Conservation (phyloP, 2,329 filamentous ascomycete species). For the Aureobasidium melanogenum region DNA sequence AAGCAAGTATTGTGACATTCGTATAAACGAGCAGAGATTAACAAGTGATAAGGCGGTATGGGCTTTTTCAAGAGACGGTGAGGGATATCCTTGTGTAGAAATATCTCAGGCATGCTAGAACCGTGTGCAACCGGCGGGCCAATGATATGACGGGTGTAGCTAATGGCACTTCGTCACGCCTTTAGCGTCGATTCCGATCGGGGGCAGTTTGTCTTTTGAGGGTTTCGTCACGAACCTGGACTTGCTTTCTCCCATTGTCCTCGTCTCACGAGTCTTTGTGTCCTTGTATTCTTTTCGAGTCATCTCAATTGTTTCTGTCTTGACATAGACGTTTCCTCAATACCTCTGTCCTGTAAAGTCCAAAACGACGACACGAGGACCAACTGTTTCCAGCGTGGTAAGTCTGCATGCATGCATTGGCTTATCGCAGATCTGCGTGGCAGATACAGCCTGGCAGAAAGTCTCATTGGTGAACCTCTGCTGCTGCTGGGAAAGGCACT, state of each 20-base stretch:
- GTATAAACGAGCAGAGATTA: not conserved
- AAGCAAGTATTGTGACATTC: not conserved
- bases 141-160: slow-evolving; percentile 7
- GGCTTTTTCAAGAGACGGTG: not conserved
- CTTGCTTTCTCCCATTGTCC: not conserved
- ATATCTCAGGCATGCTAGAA: not conserved
- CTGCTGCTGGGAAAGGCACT: slow-evolving; percentile 5
- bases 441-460: not conserved
- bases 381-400: slow-evolving; percentile 4
- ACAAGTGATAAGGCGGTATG: not conserved
- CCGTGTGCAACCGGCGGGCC: not conserved
- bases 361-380: not conserved
- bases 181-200: slow-evolving; percentile 10
- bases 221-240: slow-evolving; percentile 5
- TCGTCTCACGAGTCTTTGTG: slow-evolving; percentile 9
- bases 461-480: not conserved
- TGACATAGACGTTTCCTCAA: not conserved
- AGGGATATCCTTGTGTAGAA: not conserved
- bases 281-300: not conserved
- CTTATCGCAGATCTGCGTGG: slow-evolving; percentile 11
- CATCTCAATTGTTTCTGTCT: slow-evolving; percentile 5
- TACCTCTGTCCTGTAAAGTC: not conserved
- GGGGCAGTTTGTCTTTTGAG: slow-evolving; percentile 7
- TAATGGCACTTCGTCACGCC: not conserved
- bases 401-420: slow-evolving; percentile 10